A percentile compares a stretch with the other conserved stretches of the same genome.
Evolutionary conservation across 2,329 filamentous ascomycete genomes (phyloP).

Genomic region (Epichloe baconii): DNA sequence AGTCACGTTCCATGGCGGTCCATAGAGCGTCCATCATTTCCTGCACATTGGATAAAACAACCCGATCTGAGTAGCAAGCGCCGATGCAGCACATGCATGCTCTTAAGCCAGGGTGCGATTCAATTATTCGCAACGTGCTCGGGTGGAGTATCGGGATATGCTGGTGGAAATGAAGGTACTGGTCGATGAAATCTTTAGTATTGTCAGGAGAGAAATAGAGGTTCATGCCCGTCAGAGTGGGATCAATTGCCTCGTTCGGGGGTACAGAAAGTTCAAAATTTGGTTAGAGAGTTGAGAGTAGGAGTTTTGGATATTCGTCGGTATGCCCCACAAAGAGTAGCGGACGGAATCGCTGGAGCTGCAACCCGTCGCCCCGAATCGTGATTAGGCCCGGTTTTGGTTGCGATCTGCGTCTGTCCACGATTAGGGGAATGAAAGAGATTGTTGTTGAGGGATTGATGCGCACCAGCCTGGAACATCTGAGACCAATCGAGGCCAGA

Average conservation of each 20-base stretch:
- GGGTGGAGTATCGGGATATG: conserved; percentile 64
- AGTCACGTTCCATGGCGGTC: conserved; percentile 42
- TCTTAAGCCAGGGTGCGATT: conserved; percentile 53
- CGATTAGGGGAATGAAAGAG: conserved; percentile 43
- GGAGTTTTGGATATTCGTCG: conserved; percentile 34
- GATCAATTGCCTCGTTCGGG: conserved; percentile 32
- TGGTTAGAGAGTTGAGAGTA: conserved; percentile 41
- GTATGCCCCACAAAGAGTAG: conserved; percentile 37
- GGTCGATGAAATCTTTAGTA: conserved; percentile 56
- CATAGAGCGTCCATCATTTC: conserved; percentile 54
- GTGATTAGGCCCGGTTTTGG: conserved; percentile 52
- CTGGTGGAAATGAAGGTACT: conserved; percentile 59
- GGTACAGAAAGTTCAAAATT: conserved; percentile 43
- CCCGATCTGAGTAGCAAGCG: conserved; percentile 57
- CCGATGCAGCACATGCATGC: conserved; percentile 61
- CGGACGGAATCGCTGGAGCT: conserved; percentile 31
- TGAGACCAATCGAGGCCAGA: conserved; percentile 61
- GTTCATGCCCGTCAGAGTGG: conserved; percentile 42
- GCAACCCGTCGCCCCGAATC: conserved; percentile 34
- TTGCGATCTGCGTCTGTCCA: conserved; percentile 55
- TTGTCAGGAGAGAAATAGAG: conserved; percentile 54
- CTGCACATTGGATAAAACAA: conserved; percentile 47
- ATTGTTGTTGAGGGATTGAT: conserved; percentile 49
- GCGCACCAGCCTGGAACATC: conserved; percentile 64
- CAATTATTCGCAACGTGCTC: conserved; percentile 54